Evolutionary conservation across 768 basidiomycete genomes (phyloP).

Genomic region (Cystobasidium onofrii): DNA sequence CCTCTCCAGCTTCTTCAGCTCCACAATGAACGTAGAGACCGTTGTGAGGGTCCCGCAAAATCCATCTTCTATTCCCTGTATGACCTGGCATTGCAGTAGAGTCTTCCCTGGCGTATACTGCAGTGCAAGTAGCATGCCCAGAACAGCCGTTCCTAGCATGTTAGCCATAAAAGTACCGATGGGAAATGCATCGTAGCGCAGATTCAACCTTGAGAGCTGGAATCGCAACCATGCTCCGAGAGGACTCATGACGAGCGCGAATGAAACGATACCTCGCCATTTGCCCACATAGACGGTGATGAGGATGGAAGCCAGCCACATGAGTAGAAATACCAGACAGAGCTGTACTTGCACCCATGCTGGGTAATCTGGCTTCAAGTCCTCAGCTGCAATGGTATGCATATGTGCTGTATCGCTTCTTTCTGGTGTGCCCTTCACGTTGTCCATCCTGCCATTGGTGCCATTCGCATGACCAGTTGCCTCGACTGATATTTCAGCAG

Average conservation of each 20-base stretch:
- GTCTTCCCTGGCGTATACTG: conserved; percentile 50
- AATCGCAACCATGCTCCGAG: conserved; percentile 83
- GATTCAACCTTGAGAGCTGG: conserved; percentile 66
- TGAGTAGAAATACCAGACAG: conserved; percentile 49
- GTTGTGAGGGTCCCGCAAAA: conserved; percentile 94
- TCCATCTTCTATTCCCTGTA: conserved; percentile 79
- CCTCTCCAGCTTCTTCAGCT: conserved; percentile 56
- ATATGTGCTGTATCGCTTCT: not conserved
- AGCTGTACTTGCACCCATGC: not conserved
- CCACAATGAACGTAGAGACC: conserved; percentile 82
- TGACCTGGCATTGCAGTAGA: conserved; percentile 54
- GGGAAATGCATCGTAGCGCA: conserved; percentile 57
- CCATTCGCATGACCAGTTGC: not conserved
- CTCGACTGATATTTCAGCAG: conserved; percentile 29
- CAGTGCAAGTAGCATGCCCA: conserved; percentile 64
- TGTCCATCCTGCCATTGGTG: not conserved
- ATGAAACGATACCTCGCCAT: conserved; percentile 71
- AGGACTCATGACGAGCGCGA: conserved; percentile 79
- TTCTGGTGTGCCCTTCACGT: not conserved
- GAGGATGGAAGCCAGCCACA: conserved; percentile 56
- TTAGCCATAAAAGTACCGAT: conserved; percentile 73
- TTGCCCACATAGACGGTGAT: conserved; percentile 61
- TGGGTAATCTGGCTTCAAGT: not conserved
- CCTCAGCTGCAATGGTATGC: conserved; percentile 21
- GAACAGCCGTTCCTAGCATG: conserved; percentile 67